Conservation (phyloP, 108 stramenopile genomes). For the Hondaea fermentalgiana region DNA sequence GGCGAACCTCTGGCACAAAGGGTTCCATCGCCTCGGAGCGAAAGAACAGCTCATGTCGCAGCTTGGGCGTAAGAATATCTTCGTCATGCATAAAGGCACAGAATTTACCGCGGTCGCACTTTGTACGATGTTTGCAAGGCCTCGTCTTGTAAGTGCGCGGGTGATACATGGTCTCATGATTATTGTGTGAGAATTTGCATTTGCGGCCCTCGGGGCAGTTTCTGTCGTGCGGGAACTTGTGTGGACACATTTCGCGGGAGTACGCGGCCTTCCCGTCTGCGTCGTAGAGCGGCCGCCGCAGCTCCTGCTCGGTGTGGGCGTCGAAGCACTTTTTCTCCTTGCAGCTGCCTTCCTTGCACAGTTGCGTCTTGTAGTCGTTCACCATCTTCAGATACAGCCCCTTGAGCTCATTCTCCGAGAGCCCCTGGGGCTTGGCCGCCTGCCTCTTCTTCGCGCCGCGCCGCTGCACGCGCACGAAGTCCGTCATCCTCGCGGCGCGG, state of each 20-base stretch:
- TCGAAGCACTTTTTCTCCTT: slow-evolving; percentile 6
- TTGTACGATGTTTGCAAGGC: background rate
- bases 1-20: background rate
- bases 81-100: slow-evolving; percentile 6
- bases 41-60: background rate
- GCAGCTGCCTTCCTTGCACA: background rate
- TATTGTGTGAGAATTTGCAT: background rate
- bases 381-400: background rate
- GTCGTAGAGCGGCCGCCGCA: background rate
- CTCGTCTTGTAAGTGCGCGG: background rate
- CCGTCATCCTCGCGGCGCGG: background rate
- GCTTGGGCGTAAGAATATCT: background rate
- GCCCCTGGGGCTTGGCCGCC: background rate
- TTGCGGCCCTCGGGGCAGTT: background rate
- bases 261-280: background rate
- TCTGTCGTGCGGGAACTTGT: background rate
- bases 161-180: slow-evolving; percentile 10
- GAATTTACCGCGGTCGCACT: background rate
- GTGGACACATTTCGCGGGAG: background rate
- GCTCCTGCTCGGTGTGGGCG: slow-evolving; percentile 3
- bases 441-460: background rate
- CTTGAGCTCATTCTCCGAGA: background rate
- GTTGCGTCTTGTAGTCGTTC: background rate
- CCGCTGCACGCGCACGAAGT: slow-evolving; percentile 12
- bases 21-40: background rate